A percentile compares a stretch with the other conserved stretches of the same genome.
Conservation (phyloP, 108 stramenopile genomes). For the Nannochloropsis salina region DNA sequence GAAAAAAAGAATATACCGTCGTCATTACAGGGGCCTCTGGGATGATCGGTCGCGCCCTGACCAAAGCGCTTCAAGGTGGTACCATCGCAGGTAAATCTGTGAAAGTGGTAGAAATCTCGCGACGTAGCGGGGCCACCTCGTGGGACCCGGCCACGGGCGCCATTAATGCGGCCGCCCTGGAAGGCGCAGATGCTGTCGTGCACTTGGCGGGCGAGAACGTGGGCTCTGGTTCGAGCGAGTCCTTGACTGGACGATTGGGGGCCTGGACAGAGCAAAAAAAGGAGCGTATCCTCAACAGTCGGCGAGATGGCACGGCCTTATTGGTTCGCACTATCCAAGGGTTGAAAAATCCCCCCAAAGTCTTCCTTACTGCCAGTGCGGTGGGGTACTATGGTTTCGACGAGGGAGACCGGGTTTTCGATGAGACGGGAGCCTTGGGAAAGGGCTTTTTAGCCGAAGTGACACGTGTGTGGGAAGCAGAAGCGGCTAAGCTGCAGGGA, state of each 20-base stretch:
- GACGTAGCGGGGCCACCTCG: conserved; percentile 15
- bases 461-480: conserved; percentile 24
- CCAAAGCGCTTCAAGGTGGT: neutral
- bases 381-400: conserved; percentile 30
- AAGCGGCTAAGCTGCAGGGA: conserved; percentile 25
- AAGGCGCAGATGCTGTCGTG: conserved; percentile 27
- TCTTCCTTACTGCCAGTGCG: neutral
- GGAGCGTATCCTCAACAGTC: conserved; percentile 19
- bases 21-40: conserved; percentile 3
- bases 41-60: neutral
- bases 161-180: neutral
- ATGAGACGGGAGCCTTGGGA: neutral
- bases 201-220: conserved; percentile 33
- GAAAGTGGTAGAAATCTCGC: neutral
- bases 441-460: conserved; percentile 30
- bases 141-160: conserved; percentile 25
- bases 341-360: conserved; percentile 21
- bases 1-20: conserved; percentile 15
- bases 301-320: conserved; percentile 21
- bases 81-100: neutral
- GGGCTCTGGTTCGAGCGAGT: conserved; percentile 15
- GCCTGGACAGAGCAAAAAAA: conserved; percentile 26
- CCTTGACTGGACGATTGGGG: conserved; percentile 21
- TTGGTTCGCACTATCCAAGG: neutral
- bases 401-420: conserved; percentile 11